These are phyloP conservation scores for Discostella stelligeroides DNA, from an alignment of 108 stramenopile species.

Conservation along the genomic window DNA sequence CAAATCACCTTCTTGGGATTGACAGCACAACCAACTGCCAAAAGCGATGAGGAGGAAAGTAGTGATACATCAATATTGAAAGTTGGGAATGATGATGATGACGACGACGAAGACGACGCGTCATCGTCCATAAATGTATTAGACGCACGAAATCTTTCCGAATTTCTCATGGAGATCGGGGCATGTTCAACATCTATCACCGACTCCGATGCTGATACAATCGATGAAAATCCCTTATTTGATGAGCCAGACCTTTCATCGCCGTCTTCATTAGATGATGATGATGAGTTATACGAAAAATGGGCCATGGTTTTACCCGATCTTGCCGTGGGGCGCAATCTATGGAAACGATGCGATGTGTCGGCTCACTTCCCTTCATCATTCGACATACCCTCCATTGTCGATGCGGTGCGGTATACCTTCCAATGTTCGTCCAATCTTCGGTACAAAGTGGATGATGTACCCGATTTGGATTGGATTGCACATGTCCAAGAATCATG, in stretches of 20 bases:
- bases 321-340: constrained; percentile 48
- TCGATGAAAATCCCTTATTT: constrained; percentile 59
- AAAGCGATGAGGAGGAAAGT: background rate
- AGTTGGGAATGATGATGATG: background rate
- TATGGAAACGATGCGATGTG: constrained; percentile 78
- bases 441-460: constrained; percentile 48
- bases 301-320: constrained; percentile 35
- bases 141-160: constrained; percentile 54
- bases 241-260: constrained; percentile 14
- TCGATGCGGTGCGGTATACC: constrained; percentile 55
- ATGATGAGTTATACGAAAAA: constrained; percentile 2
- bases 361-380: constrained; percentile 77
- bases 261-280: background rate
- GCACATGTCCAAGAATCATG: constrained; percentile 76
- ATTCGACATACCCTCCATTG: constrained; percentile 50
- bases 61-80: background rate
- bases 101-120: constrained; percentile 4
- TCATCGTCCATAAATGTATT: background rate
- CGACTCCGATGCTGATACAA: constrained; percentile 66
- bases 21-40: constrained; percentile 10
- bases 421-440: constrained; percentile 34
- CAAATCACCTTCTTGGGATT: constrained; percentile 36
- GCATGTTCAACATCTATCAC: constrained; percentile 73
- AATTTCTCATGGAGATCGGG: constrained; percentile 85
- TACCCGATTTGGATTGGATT: constrained; percentile 82